phyloP scores from a whole-genome alignment of 495 filamentous ascomycete genomes.

The Neurospora sublineolata region DNA sequence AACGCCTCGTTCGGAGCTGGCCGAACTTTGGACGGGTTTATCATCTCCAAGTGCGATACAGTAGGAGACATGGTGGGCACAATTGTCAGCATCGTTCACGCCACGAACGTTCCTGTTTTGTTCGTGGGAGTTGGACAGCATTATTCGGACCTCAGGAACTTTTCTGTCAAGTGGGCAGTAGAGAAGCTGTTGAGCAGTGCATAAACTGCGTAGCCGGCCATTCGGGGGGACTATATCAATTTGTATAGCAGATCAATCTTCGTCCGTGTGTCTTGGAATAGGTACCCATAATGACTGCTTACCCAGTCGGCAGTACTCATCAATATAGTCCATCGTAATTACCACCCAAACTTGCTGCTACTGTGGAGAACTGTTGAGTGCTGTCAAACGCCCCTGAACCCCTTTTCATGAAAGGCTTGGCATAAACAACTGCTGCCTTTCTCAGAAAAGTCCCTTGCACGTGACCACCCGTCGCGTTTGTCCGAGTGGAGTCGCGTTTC shows the following conservation, averaged over 20 bases:
- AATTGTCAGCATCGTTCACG: conserved; percentile 93
- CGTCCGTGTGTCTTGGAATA: neutral
- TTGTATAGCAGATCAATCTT: neutral
- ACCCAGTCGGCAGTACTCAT: neutral
- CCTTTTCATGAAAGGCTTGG: neutral
- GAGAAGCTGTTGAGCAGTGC: conserved; percentile 50
- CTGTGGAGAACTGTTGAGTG: neutral
- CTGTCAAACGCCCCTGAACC: neutral
- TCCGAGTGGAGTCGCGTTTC: neutral
- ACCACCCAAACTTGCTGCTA: neutral
- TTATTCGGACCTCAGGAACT: conserved; percentile 85
- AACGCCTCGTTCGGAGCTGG: conserved; percentile 80
- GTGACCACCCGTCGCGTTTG: neutral
- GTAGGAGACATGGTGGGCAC: conserved; percentile 98
- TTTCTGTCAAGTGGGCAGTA: conserved; percentile 88
- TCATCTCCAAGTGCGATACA: conserved; percentile 97
- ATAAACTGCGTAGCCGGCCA: neutral
- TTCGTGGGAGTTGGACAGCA: conserved; percentile 94
- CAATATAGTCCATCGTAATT: neutral
- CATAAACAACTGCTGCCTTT: neutral
- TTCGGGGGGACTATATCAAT: neutral
- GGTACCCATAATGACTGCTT: neutral
- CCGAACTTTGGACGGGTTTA: conserved; percentile 80
- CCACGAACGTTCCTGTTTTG: conserved; percentile 86
- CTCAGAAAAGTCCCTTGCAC: neutral